phyloP scores from a whole-genome alignment of 257 asterid genomes.

The Linderniella brevidens region DNA sequence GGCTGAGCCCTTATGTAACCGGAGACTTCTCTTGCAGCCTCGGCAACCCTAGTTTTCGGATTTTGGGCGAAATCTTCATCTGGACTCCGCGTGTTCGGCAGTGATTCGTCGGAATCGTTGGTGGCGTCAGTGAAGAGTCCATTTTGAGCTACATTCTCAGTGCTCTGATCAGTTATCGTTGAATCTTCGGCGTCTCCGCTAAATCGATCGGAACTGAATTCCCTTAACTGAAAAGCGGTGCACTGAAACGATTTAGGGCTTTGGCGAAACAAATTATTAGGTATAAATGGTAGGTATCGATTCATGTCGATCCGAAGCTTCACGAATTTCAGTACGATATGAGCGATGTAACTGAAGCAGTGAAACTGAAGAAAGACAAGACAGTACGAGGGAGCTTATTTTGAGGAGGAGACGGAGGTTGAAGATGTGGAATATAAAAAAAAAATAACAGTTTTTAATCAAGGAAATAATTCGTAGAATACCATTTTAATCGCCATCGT shows the following conservation, averaged over 20 bases:
- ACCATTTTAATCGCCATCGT: no score
- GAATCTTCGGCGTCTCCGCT: conserved; percentile 14
- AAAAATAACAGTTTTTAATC: no score
- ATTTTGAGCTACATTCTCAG: conserved; percentile 15
- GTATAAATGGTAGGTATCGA: conserved; percentile 17
- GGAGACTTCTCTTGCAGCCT: conserved; percentile 40
- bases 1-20: conserved; percentile 28
- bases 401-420: no score
- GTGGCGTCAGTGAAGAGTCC: conserved; percentile 9
- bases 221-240: conserved; percentile 19
- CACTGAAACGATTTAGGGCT: conserved; percentile 17
- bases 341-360: no score
- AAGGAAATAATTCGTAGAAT: no score
- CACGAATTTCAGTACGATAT: no score
- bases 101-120: conserved; percentile 8
- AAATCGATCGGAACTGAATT: conserved; percentile 15
- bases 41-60: conserved; percentile 12
- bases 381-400: no score
- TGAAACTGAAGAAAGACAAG: no score
- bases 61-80: conserved; percentile 15
- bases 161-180: conserved; percentile 11
- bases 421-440: no score
- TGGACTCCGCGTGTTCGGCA: conserved; percentile 12
- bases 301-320: conserved; percentile 21
- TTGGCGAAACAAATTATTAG: conserved; percentile 13